Evolutionary conservation across 2,329 filamentous ascomycete genomes (phyloP).

Genomic region (Diplodia sapinea): DNA sequence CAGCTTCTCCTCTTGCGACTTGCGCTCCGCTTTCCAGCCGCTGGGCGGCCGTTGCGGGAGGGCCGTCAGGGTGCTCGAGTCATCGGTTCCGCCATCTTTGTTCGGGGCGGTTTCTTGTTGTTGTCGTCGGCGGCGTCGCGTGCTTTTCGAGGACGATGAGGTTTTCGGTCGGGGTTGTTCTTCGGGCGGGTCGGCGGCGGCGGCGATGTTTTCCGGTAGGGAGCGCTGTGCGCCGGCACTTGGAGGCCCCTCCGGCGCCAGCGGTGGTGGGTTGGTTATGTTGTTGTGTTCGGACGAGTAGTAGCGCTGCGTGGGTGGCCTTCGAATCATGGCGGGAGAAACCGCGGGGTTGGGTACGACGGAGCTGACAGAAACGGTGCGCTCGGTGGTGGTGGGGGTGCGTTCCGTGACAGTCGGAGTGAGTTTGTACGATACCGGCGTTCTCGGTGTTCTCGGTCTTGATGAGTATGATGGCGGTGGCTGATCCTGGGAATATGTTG

Average conservation of each 20-base stretch:
- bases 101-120: too few relatives aligned
- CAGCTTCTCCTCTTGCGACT: not conserved
- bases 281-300: not conserved
- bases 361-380: not conserved
- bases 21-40: not conserved
- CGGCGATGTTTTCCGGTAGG: slow-evolving; percentile 39
- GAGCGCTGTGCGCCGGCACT: slow-evolving; percentile 37
- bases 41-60: not conserved
- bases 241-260: slow-evolving; percentile 29
- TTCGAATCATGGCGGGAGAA: not conserved
- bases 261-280: not conserved
- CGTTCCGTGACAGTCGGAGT: slow-evolving; percentile 4
- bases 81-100: not conserved
- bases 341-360: not conserved
- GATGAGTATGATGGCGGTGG: not conserved
- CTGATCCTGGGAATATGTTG: slow-evolving; percentile 3
- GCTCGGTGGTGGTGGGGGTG: not conserved
- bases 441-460: not conserved
- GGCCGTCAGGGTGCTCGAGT: not conserved
- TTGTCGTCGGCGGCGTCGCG: not conserved
- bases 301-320: not conserved
- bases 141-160: not conserved
- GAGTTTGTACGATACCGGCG: slow-evolving; percentile 14
- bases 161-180: not conserved
- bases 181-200: slow-evolving; percentile 25